These are phyloP conservation scores for Helenozyma baotianmanensis DNA, from an alignment of 805 yeast genomes.

Conservation along the genomic window DNA sequence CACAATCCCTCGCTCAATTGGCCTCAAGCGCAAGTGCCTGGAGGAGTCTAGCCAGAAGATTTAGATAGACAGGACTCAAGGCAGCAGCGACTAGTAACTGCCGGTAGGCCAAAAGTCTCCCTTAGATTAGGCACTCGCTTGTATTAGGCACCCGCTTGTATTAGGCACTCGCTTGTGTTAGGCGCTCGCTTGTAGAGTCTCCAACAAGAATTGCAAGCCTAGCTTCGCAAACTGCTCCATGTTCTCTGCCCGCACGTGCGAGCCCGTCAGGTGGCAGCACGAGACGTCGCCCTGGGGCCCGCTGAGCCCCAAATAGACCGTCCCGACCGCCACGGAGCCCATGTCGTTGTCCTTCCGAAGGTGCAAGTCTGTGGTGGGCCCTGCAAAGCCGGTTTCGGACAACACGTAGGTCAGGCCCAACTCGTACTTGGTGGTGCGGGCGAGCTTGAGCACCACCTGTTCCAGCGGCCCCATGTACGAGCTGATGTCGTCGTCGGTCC, in stretches of 20 bases:
- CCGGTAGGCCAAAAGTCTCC: too few species aligned
- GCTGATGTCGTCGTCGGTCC: constrained; percentile 66
- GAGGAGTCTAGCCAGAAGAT: too few species aligned
- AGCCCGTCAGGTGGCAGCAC: constrained; percentile 41
- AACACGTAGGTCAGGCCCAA: constrained; percentile 78
- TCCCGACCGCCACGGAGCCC: constrained; percentile 46
- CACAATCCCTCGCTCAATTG: too few species aligned
- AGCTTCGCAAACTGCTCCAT: constrained; percentile 71
- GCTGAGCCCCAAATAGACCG: constrained; percentile 65
- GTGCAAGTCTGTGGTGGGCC: constrained; percentile 52
- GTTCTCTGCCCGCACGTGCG: constrained; percentile 53
- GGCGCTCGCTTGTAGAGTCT: too few species aligned
- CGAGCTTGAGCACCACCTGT: constrained; percentile 67
- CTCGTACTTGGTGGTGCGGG: constrained; percentile 74
- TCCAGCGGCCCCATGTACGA: constrained; percentile 80
- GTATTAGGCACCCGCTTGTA: too few species aligned
- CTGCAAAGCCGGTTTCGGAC: constrained; percentile 87
- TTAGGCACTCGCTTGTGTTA: too few species aligned
- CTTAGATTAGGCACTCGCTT: too few species aligned
- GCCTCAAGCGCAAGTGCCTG: too few species aligned
- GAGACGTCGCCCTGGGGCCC: constrained; percentile 60
- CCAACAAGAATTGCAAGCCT: constrained; percentile 59
- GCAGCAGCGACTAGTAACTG: too few species aligned
- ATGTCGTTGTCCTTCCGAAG: constrained; percentile 21
- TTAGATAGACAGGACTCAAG: too few species aligned